phyloP scores from a whole-genome alignment of 352 stramenopile species.

The Lagenidium sp. region DNA sequence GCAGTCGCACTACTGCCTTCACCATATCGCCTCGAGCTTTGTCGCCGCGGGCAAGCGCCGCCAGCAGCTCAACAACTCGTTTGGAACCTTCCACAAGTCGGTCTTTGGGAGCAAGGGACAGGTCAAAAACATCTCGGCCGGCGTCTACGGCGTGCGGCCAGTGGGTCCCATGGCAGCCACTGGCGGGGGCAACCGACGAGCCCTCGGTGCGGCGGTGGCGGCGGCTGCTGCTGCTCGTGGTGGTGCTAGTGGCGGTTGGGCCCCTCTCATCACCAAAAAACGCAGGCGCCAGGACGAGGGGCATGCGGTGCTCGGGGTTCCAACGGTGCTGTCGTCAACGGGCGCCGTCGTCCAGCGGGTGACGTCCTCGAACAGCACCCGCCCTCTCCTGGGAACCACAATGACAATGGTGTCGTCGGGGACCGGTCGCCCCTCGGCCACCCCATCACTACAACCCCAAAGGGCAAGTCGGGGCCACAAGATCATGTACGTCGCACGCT shows the following conservation, averaged over 20 bases:
- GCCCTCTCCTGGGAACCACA: too few species aligned
- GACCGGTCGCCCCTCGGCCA: slow-evolving; percentile 2
- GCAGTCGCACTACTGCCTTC: slow-evolving; percentile 65
- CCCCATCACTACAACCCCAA: neutral
- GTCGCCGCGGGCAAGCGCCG: slow-evolving; percentile 56
- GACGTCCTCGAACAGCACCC: slow-evolving; percentile 3
- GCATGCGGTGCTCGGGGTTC: slow-evolving; percentile 21
- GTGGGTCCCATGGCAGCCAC: neutral
- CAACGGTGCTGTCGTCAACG: slow-evolving; percentile 38
- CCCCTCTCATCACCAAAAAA: slow-evolving; percentile 33
- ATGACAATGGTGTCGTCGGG: neutral
- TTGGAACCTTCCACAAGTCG: slow-evolving; percentile 52
- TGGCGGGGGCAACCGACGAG: neutral
- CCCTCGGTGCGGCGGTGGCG: slow-evolving; percentile 4
- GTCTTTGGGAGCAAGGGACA: slow-evolving; percentile 41
- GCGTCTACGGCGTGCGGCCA: slow-evolving; percentile 51
- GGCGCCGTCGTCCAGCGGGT: slow-evolving; percentile 33
- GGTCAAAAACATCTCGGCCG: slow-evolving; percentile 69
- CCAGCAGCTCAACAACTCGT: slow-evolving; percentile 69
- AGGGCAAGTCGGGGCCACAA: slow-evolving; percentile 32
- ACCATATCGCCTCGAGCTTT: slow-evolving; percentile 70
- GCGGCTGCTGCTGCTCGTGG: neutral
- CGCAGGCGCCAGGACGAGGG: slow-evolving; percentile 23
- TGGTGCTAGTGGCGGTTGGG: slow-evolving; percentile 16
- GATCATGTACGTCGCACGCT: slow-evolving; percentile 51